A percentile compares a stretch with the other conserved stretches of the same genome.
Evolutionary conservation across 1,284 basidiomycete genomes (phyloP).

Genomic region (Ustilago vetiveriae): DNA sequence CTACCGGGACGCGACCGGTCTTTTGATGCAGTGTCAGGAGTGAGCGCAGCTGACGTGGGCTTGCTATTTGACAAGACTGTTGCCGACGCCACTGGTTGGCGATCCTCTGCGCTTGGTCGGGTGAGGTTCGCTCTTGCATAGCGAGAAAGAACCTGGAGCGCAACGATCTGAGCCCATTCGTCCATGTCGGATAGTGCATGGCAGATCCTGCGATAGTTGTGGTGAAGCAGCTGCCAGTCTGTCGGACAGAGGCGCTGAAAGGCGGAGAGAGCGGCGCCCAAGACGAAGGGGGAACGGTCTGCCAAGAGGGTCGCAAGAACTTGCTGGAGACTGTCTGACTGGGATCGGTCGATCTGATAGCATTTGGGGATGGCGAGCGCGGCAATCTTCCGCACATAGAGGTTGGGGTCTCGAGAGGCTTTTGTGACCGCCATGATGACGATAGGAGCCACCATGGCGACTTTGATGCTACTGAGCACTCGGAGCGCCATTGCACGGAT

Average conservation of each 20-base stretch:
- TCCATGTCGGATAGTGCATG: constrained; percentile 86
- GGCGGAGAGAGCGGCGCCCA: constrained; percentile 85
- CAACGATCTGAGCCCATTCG: constrained; percentile 91
- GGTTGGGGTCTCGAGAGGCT: constrained; percentile 86
- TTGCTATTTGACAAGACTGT: background rate
- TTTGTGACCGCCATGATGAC: constrained; percentile 90
- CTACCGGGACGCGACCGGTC: background rate
- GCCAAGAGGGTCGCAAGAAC: constrained; percentile 80
- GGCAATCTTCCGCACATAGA: constrained; percentile 91
- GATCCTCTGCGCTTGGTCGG: constrained; percentile 10
- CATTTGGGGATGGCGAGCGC: constrained; percentile 85
- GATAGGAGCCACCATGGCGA: constrained; percentile 84
- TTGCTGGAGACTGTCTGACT: constrained; percentile 78
- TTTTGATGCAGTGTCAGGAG: constrained; percentile 3
- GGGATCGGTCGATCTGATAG: constrained; percentile 74
- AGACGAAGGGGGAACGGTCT: constrained; percentile 85
- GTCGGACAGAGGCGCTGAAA: constrained; percentile 70
- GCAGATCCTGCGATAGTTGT: constrained; percentile 86
- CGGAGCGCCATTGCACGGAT: constrained; percentile 87
- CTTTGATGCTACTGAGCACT: constrained; percentile 90
- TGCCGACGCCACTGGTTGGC: too few species aligned
- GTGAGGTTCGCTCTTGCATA: constrained; percentile 76
- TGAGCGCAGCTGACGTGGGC: background rate
- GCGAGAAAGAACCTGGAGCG: constrained; percentile 80
- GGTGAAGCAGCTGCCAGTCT: constrained; percentile 79